Conservation (phyloP, 345 rosid genomes). For the Nasturtium officinale region DNA sequence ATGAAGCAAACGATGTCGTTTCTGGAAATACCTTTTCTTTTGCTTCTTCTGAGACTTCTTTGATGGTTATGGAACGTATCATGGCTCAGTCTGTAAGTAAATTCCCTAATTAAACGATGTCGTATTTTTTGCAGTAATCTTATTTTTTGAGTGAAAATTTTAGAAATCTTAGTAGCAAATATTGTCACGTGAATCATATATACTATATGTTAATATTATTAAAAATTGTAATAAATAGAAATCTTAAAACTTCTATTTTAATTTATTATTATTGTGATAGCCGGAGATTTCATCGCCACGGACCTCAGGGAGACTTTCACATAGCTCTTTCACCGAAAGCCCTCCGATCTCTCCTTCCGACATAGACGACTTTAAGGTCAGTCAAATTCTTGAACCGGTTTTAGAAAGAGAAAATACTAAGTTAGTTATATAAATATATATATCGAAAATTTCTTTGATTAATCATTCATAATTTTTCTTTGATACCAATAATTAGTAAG, state of each 20-base stretch:
- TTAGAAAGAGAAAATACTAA: too few relatives aligned
- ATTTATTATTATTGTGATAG: neutral
- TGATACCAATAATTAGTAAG: neutral
- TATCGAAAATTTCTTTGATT: too few relatives aligned
- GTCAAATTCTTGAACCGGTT: slow-evolving; percentile 34
- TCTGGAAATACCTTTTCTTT: slow-evolving; percentile 90
- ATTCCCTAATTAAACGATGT: neutral
- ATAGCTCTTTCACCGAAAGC: slow-evolving; percentile 90
- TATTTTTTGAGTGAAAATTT: neutral
- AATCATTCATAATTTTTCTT: neutral
- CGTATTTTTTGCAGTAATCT: neutral
- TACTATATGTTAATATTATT: neutral
- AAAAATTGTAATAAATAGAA: neutral
- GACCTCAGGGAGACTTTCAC: slow-evolving; percentile 85
- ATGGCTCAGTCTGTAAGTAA: slow-evolving; percentile 96
- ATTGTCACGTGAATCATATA: slow-evolving; percentile 9
- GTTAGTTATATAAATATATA: too few relatives aligned
- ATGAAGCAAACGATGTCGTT: slow-evolving; percentile 58
- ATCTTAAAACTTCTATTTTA: too few relatives aligned
- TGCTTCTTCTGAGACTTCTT: slow-evolving; percentile 94
- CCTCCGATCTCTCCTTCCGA: slow-evolving; percentile 99
- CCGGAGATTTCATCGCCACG: slow-evolving; percentile 67
- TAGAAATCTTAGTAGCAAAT: neutral
- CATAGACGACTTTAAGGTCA: slow-evolving; percentile 83
- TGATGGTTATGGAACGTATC: slow-evolving; percentile 97